A percentile compares a stretch with the other conserved stretches of the same genome.
phyloP scores from a whole-genome alignment of 2,329 filamentous ascomycete genomes.

The Metarhizium album region DNA sequence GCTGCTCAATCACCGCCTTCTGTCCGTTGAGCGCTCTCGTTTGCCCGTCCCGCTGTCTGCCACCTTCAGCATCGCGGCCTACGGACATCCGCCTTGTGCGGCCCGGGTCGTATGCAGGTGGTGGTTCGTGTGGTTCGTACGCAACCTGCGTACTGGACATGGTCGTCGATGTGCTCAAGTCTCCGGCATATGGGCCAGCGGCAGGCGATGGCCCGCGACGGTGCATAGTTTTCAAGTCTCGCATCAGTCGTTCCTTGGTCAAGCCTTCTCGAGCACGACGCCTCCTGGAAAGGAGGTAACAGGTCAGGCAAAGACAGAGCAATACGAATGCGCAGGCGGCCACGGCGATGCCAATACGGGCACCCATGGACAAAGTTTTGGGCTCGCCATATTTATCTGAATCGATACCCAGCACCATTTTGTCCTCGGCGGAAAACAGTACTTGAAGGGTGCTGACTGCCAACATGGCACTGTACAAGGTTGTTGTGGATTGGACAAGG shows the following conservation, averaged over 20 bases:
- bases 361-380: slow-evolving; percentile 17
- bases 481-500: slow-evolving; percentile 24
- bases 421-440: slow-evolving; percentile 26
- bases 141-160: not conserved
- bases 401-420: slow-evolving; percentile 22
- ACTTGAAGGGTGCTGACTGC: slow-evolving; percentile 27
- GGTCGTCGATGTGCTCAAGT: slow-evolving; percentile 2
- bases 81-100: slow-evolving; percentile 13
- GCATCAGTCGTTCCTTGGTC: slow-evolving; percentile 8
- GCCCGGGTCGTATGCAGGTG: slow-evolving; percentile 21
- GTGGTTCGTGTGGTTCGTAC: slow-evolving; percentile 13
- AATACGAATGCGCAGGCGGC: slow-evolving; percentile 20
- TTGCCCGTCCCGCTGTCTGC: slow-evolving; percentile 17
- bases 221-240: slow-evolving; percentile 6
- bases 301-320: slow-evolving; percentile 15
- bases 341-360: slow-evolving; percentile 25
- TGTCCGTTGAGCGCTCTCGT: slow-evolving; percentile 22
- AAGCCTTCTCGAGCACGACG: slow-evolving; percentile 10
- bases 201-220: not conserved
- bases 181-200: not conserved
- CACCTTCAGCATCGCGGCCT: slow-evolving; percentile 13
- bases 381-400: slow-evolving; percentile 15
- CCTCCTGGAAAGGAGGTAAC: slow-evolving; percentile 17
- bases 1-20: slow-evolving; percentile 24
- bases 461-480: slow-evolving; percentile 25